Conservation (phyloP, 768 basidiomycete species). For the Lentinula detonsa region DNA sequence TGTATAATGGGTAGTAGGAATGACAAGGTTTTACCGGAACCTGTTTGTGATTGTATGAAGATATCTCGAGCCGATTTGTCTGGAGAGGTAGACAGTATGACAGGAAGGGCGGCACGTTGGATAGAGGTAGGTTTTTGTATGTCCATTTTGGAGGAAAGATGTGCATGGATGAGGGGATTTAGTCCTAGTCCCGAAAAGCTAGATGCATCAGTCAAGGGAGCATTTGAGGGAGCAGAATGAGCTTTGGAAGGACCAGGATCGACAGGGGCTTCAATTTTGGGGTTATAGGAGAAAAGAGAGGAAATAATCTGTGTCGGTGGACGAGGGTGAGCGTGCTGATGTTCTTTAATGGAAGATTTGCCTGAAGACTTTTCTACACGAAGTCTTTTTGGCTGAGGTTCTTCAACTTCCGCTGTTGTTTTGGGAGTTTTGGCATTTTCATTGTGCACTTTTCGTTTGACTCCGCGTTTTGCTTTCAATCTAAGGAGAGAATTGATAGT, state of each 20-base stretch:
- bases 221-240: constrained; percentile 65
- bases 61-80: constrained; percentile 53
- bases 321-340: constrained; percentile 16
- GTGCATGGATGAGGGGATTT: constrained; percentile 70
- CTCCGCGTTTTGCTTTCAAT: constrained; percentile 66
- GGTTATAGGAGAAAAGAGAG: constrained; percentile 84
- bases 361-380: constrained; percentile 18
- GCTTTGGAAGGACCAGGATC: constrained; percentile 17
- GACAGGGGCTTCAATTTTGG: constrained; percentile 48
- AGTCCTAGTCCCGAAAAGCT: constrained; percentile 82
- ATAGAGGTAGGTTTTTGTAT: constrained; percentile 87
- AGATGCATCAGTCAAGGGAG: constrained; percentile 68
- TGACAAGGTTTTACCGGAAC: constrained; percentile 92
- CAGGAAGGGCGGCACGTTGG: constrained; percentile 73
- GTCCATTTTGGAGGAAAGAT: constrained; percentile 73
- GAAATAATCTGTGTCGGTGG: constrained; percentile 67
- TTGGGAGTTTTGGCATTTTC: constrained; percentile 20
- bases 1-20: constrained; percentile 94
- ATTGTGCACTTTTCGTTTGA: constrained; percentile 49
- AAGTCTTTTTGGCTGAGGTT: constrained; percentile 43
- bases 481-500: constrained; percentile 29
- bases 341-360: constrained; percentile 12
- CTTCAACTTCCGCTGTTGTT: constrained; percentile 16
- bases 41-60: constrained; percentile 95
- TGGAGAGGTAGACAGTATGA: constrained; percentile 29